Evolutionary conservation across 768 basidiomycete species (phyloP), one percentile per base, ranked within the genome.

Genomic region (Boletus sp.): DNA sequence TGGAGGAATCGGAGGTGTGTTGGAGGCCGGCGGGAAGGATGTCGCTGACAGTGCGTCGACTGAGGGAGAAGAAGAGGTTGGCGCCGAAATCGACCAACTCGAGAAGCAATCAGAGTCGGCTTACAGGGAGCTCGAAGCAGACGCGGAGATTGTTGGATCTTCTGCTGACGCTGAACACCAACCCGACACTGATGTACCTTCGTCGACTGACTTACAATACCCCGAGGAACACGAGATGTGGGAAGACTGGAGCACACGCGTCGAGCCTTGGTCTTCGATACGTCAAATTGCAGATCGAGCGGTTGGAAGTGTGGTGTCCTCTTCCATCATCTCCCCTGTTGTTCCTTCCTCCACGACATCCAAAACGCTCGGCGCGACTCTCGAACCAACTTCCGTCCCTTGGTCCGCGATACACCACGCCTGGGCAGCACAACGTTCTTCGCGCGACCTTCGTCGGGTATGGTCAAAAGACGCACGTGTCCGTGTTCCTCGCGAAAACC

Each of bases 241-340:
- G 79, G 71, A 78, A 35, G 82, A 85, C 47, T 93, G 91, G 91
- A 89, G 87, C 7, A 77, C 81, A 52, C 77, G 75, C 52, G 68
- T 93, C 41, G 88, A 89, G 66, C 65, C 78, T 9, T 93, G 91
- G 91, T 65, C 80, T 10, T 80, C 77, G 50, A 87, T 91, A 28
- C 81, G 83, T 46, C 83, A 82, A 56, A 84, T 91, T 63, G 88
- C 89, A 37, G 90, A 92, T 71, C 81, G 84, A 60, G 87, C 88
- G 14, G 79, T 92, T 17, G 92, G 90, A 15, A 80, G 78, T 55
- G 83, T 85, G 12, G 78, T 83, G 64, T 70, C 77, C 52, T 64
- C 72, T 47, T 57, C 64, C 45, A 40, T 59, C 7, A 44, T 59
- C 42, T 55, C 48, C 17, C 47, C 60, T 40, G 42, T 47, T 48